Conservation (phyloP, 2,329 filamentous ascomycete genomes). For the Exophiala alcalophila region DNA sequence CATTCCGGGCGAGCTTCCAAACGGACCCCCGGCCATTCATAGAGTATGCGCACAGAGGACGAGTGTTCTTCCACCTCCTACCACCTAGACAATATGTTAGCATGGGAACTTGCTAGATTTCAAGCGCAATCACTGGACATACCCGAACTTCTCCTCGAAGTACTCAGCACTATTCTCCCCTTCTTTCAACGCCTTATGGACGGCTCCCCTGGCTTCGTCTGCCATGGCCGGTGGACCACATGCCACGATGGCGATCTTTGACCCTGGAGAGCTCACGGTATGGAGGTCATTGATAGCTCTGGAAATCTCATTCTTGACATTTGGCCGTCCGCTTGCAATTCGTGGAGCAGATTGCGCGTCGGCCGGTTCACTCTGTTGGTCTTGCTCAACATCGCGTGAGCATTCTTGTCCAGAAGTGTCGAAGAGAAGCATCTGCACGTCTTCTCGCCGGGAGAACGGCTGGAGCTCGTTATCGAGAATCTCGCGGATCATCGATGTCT, state of each 20-base stretch:
- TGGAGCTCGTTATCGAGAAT: conserved; percentile 32
- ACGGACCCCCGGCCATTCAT: no score
- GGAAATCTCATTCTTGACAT: conserved; percentile 37
- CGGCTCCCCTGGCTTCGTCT: conserved; percentile 42
- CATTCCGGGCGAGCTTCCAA: no score
- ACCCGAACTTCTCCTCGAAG: conserved; percentile 47
- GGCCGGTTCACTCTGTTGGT: conserved; percentile 4
- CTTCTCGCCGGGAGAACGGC: conserved; percentile 30
- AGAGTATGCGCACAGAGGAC: no score
- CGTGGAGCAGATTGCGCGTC: not conserved
- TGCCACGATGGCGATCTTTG: conserved; percentile 39
- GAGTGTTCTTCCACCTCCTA: no score
- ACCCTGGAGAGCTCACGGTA: conserved; percentile 30
- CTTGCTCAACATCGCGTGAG: not conserved
- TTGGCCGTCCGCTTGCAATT: conserved; percentile 38
- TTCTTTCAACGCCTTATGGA: conserved; percentile 37
- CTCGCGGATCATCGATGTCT: conserved; percentile 34
- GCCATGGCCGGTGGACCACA: conserved; percentile 48
- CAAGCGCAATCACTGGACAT: no score
- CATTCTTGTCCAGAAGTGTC: conserved; percentile 27
- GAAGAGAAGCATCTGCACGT: conserved; percentile 36
- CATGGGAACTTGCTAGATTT: no score
- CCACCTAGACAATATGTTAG: no score
- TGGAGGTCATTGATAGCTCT: conserved; percentile 34
- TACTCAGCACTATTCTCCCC: conserved; percentile 40